Percentiles rank a stretch among this genome's conserved stretches.
Evolutionary conservation across 148 eudicot genomes (phyloP).

Genomic region (Amaranthus palmeri): DNA sequence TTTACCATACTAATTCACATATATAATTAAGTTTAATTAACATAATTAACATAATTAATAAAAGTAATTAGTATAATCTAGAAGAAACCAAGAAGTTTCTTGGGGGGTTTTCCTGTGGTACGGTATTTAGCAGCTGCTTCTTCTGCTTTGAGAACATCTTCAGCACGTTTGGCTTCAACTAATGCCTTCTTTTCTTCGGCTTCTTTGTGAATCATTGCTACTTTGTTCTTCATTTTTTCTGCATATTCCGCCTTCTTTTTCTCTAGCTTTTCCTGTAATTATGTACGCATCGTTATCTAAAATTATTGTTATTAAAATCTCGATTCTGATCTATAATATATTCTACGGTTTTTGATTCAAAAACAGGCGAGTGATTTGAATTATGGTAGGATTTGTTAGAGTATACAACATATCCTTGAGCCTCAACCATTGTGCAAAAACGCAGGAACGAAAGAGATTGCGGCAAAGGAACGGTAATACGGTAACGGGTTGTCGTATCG

Average conservation of each 20-base stretch:
- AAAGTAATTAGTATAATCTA: conserved; percentile 20
- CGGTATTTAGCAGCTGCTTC: conserved; percentile 75
- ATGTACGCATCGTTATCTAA: background rate
- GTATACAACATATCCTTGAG: too few species aligned
- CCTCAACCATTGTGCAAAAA: too few species aligned
- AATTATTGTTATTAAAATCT: background rate
- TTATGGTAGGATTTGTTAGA: too few species aligned
- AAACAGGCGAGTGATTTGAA: too few species aligned
- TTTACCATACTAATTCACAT: conserved; percentile 7
- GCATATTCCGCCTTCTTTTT: conserved; percentile 72
- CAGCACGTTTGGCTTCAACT: conserved; percentile 63
- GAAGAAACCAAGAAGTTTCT: conserved; percentile 60
- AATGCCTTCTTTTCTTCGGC: conserved; percentile 75
- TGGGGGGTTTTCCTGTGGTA: conserved; percentile 72
- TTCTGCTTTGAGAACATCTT: conserved; percentile 70
- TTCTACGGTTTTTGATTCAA: too few species aligned
- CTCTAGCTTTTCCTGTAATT: conserved; percentile 68
- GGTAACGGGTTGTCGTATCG: too few species aligned
- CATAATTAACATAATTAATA: background rate
- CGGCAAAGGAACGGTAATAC: too few species aligned
- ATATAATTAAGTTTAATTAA: background rate
- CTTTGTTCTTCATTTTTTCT: conserved; percentile 75
- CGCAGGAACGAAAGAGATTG: too few species aligned
- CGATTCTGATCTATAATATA: too few species aligned
- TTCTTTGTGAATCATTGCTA: conserved; percentile 58